Percentiles rank a stretch among this genome's conserved stretches.
Evolutionary conservation across 176 grass and related monocot species (phyloP).

Genomic region (Aegilops umbellulata): DNA sequence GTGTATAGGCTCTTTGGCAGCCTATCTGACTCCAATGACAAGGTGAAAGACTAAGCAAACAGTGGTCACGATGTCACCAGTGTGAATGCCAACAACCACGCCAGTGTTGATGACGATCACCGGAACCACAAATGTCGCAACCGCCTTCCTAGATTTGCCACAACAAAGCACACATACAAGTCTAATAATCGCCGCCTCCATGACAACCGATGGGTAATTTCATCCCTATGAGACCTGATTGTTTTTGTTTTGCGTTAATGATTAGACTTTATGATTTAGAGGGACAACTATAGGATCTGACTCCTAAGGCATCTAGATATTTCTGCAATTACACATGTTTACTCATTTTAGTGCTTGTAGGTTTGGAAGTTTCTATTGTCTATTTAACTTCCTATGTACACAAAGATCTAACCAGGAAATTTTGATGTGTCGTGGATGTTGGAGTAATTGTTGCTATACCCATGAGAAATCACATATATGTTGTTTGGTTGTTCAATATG

Average conservation of each 20-base stretch:
- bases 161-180: neutral
- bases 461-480: neutral
- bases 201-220: neutral
- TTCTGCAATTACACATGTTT: neutral
- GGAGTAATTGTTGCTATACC: neutral
- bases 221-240: neutral
- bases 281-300: neutral
- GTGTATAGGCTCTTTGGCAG: conserved; percentile 60
- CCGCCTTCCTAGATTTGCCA: neutral
- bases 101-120: neutral
- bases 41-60: conserved; percentile 29
- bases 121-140: neutral
- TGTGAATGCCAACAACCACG: neutral
- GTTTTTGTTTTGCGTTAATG: neutral
- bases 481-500: neutral
- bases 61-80: neutral
- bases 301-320: neutral
- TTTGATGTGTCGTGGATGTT: neutral
- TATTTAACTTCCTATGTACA: neutral
- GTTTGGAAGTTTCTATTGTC: neutral
- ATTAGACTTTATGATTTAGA: neutral
- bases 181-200: neutral
- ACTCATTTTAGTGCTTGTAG: neutral
- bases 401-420: neutral
- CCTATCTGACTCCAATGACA: conserved; percentile 36